Evolutionary conservation across 805 yeast species (phyloP).

Genomic region (Wickerhamomyces xylosicus): DNA sequence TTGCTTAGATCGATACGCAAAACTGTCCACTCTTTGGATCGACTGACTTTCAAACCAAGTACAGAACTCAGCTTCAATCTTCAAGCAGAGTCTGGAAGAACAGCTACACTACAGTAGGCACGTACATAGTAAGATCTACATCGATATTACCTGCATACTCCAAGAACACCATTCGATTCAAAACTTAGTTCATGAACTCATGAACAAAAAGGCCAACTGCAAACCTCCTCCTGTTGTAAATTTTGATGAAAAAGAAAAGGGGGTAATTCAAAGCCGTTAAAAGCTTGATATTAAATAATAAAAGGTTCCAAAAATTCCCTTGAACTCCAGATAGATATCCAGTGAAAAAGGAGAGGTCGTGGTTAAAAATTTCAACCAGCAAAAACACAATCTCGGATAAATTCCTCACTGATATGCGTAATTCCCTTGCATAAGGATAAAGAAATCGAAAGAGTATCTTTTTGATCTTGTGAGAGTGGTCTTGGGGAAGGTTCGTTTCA

Average conservation of each 20-base stretch:
- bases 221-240: not conserved
- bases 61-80: too few species aligned
- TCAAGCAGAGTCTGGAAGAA: too few species aligned
- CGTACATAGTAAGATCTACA: too few species aligned
- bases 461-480: not conserved
- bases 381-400: conserved; percentile 99
- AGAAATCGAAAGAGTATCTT: conserved; percentile 16
- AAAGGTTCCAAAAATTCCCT: conserved; percentile 18
- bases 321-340: conserved; percentile 30
- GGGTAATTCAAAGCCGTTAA: not conserved
- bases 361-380: conserved; percentile 99
- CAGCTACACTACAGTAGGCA: too few species aligned
- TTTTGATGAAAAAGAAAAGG: not conserved
- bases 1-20: too few species aligned
- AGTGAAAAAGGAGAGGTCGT: conserved; percentile 71
- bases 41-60: too few species aligned
- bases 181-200: conserved; percentile 1
- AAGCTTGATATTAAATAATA: not conserved
- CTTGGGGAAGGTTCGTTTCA: not conserved
- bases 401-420: conserved; percentile 99
- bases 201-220: not conserved
- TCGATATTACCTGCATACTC: too few species aligned
- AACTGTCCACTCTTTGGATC: too few species aligned
- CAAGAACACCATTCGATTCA: not conserved
- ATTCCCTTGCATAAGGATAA: conserved; percentile 99